A percentile compares a stretch with the other conserved stretches of the same genome.
Evolutionary conservation across 1,284 basidiomycete genomes (phyloP).

Genomic region (Cutaneotrichosporon sp.): DNA sequence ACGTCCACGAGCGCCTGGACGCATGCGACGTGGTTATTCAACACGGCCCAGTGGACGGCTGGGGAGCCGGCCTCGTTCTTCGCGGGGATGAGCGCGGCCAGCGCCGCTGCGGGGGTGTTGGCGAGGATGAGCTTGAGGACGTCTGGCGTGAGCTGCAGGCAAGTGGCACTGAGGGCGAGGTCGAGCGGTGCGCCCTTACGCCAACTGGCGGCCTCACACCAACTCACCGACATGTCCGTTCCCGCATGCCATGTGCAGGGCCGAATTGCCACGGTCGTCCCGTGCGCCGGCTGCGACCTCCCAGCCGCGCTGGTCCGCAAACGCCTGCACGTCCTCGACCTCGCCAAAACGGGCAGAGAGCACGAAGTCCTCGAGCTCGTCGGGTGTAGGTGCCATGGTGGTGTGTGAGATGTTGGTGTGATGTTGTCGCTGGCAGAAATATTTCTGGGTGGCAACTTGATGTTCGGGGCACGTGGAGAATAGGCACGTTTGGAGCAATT

Average conservation of each 20-base stretch:
- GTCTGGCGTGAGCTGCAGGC: slow-evolving; percentile 12
- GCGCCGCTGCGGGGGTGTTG: slow-evolving; percentile 52
- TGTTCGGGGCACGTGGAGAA: background rate
- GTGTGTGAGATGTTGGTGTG: slow-evolving; percentile 1
- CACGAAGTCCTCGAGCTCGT: slow-evolving; percentile 71
- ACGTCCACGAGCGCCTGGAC: slow-evolving; percentile 61
- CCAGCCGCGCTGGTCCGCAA: slow-evolving; percentile 59
- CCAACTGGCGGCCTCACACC: too few species aligned
- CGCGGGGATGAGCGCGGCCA: slow-evolving; percentile 52
- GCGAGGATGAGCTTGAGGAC: slow-evolving; percentile 39
- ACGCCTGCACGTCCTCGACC: slow-evolving; percentile 65
- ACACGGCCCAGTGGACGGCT: slow-evolving; percentile 78
- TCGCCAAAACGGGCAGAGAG: slow-evolving; percentile 80
- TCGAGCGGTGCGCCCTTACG: too few species aligned
- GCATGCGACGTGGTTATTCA: slow-evolving; percentile 68
- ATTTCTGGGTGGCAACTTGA: slow-evolving; percentile 2
- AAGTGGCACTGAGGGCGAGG: too few species aligned
- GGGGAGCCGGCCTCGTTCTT: slow-evolving; percentile 69
- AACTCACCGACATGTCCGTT: slow-evolving; percentile 78
- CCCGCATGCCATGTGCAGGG: slow-evolving; percentile 75
- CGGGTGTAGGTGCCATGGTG: slow-evolving; percentile 39
- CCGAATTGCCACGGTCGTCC: slow-evolving; percentile 71
- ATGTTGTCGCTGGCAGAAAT: background rate
- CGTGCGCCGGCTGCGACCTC: slow-evolving; percentile 55
- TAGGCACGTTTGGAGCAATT: background rate